Base-by-base conservation (phyloP, 768 basidiomycete genomes). In the Termitomyces sp. region DNA sequence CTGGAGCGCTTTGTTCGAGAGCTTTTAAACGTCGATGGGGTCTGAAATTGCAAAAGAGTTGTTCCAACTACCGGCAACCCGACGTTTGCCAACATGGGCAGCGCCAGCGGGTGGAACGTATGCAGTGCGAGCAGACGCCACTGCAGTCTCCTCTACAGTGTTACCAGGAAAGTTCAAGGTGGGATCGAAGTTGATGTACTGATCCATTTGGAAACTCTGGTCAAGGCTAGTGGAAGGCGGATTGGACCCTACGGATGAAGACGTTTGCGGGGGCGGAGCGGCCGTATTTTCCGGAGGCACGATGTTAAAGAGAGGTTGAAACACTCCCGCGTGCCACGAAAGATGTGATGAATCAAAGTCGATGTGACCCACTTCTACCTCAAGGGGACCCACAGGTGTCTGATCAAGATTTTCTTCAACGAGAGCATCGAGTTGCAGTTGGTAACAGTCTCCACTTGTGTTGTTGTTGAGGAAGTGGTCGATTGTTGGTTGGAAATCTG, bases 31-130 rank as follows among this genome's bases (percentile, higher is more conserved):
- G 18, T 77, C 74, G 29, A 67, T 58, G 1, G 67, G 63, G 20
- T 68, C 64, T 16, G 59, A 44, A 29, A 56, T 59, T 22, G 57
- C 59, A 32, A 65, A 64, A 27, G 64, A 55, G 16, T 66, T 61
- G 43, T 69, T 74, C 82, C 84, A 87, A 53, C 70, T 80, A 3
- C 71, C 83, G 9, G 67, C 85, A 39, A 82, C 84, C 4, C 85
- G 81, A 42, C 85, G 78, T 26, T 71, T 76, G 9, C 78, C 75
- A 1, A 78, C 75, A 56, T 78, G 63, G 4, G 70, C 65, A 22
- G 85, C 84, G 49, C 83, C 85, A 13, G 82, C 59, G 14, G 85
- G 84, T 5, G 85, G 85, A 0, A 74, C 67, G 60, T 86, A 86
- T 2, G 74, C 59, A 37, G 59, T 42, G 46, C 66, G 66, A 24